phyloP scores from a whole-genome alignment of 2,329 filamentous ascomycete genomes.

The Ceratocystis albifundus region DNA sequence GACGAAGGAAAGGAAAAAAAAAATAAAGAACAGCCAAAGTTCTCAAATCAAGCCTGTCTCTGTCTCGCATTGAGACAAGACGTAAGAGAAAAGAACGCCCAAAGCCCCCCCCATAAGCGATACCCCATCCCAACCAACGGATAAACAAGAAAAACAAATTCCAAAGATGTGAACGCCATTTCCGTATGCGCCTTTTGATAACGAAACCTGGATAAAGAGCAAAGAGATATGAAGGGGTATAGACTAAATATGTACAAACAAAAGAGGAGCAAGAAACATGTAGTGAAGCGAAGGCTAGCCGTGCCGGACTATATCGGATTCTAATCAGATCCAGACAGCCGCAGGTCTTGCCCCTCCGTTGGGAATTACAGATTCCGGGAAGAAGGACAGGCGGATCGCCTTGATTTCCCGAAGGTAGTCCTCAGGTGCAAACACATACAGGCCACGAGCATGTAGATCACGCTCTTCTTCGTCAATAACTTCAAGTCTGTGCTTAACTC shows the following conservation, averaged over 20 bases:
- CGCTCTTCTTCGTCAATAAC: conserved; percentile 62
- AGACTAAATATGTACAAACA: conserved; percentile 17
- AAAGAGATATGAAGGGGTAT: conserved; percentile 15
- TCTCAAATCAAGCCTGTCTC: background rate
- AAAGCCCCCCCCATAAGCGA: background rate
- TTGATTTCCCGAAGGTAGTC: conserved; percentile 79
- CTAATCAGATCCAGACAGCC: conserved; percentile 40
- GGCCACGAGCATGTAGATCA: conserved; percentile 55
- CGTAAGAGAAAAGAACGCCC: background rate
- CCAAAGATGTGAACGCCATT: background rate
- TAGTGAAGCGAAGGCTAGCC: too few relatives aligned
- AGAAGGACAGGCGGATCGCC: conserved; percentile 52
- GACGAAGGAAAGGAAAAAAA: conserved; percentile 5
- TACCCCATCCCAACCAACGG: background rate
- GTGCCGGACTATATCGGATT: background rate
- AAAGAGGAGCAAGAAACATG: conserved; percentile 9
- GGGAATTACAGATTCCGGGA: conserved; percentile 32
- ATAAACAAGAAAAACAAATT: background rate
- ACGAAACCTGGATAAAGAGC: background rate
- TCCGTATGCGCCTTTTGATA: background rate
- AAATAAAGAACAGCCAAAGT: background rate
- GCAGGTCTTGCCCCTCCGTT: conserved; percentile 25
- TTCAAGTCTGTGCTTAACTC: conserved; percentile 47
- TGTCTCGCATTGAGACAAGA: conserved; percentile 1
- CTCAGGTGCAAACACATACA: conserved; percentile 62